phyloP scores from a whole-genome alignment of 306 rosid species.

The Citrullus colocynthis region DNA sequence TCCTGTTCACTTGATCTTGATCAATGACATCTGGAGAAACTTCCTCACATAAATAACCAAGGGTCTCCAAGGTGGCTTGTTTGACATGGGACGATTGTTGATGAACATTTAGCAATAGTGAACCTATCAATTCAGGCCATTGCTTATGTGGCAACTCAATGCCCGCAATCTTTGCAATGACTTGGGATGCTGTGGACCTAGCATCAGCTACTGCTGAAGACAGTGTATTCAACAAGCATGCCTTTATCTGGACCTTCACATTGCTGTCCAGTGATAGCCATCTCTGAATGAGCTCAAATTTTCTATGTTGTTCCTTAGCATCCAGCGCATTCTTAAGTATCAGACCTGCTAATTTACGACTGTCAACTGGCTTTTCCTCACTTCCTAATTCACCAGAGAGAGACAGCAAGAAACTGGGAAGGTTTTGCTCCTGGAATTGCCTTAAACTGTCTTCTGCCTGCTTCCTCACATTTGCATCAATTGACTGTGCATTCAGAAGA shows the following conservation, averaged over 20 bases:
- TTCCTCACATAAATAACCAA: conserved; percentile 86
- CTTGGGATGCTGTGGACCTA: conserved; percentile 81
- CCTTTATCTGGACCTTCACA: conserved; percentile 56
- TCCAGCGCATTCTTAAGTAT: conserved; percentile 83
- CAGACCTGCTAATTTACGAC: conserved; percentile 85
- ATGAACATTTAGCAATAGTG: conserved; percentile 64
- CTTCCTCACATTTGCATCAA: conserved; percentile 62
- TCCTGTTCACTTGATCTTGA: conserved; percentile 79
- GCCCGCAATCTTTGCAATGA: conserved; percentile 77
- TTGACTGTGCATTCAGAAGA: conserved; percentile 74
- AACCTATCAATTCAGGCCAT: conserved; percentile 82
- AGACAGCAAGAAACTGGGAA: conserved; percentile 64
- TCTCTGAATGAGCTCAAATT: conserved; percentile 65
- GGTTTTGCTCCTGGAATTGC: conserved; percentile 91
- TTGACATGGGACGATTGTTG: conserved; percentile 64
- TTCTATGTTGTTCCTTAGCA: conserved; percentile 76
- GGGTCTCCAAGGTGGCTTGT: conserved; percentile 85
- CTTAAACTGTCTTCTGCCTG: conserved; percentile 74
- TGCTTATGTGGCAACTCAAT: conserved; percentile 82
- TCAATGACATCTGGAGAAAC: conserved; percentile 69
- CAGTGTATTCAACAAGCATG: conserved; percentile 60
- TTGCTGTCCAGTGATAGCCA: conserved; percentile 61
- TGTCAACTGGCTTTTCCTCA: conserved; percentile 77
- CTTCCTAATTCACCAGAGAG: conserved; percentile 65
- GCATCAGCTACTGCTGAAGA: conserved; percentile 54